Evolutionary conservation across 192 early-diverging fungal species (phyloP).

Genomic region (Diversispora epigaea): DNA sequence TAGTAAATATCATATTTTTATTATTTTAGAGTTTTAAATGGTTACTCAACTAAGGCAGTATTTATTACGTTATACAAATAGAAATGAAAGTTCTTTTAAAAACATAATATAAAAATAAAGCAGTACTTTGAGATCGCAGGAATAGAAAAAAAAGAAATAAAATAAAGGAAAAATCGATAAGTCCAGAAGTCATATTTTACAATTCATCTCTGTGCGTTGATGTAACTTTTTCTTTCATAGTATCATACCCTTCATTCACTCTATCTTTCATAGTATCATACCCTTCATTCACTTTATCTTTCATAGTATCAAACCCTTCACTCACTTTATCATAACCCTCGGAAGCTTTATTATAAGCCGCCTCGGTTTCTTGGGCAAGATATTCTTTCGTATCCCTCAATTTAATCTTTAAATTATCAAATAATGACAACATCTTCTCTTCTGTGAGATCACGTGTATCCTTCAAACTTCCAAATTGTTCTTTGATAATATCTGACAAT

Average conservation of each 20-base stretch:
- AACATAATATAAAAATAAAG: no score
- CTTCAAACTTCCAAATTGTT: neutral
- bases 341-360: neutral
- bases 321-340: neutral
- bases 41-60: no score
- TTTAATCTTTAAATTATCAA: neutral
- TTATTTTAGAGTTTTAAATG: no score
- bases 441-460: conserved; percentile 18
- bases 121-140: no score
- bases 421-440: neutral
- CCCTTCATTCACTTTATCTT: neutral
- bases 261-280: neutral
- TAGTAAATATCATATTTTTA: no score
- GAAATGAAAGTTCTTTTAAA: no score
- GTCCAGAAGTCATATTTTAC: neutral
- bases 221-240: neutral
- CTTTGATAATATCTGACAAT: neutral
- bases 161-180: no score
- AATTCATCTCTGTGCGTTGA: neutral
- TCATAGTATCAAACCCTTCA: neutral
- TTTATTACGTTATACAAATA: no score
- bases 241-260: neutral
- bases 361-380: neutral
- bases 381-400: neutral
- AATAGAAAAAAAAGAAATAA: no score